Base-by-base conservation (phyloP, 257 asterid species). In the Dorcoceras hygrometricum region DNA sequence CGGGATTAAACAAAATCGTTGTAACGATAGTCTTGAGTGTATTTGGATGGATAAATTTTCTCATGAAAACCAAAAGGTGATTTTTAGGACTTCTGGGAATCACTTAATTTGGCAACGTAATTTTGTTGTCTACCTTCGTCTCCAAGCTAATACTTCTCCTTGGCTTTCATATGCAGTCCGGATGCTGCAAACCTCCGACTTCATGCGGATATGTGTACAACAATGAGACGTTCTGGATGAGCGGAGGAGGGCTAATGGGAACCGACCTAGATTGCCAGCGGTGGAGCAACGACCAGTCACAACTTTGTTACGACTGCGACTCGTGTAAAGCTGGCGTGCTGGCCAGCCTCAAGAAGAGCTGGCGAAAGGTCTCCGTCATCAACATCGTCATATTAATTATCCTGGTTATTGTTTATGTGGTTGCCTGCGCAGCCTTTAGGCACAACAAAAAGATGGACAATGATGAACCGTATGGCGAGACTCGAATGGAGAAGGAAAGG, bases 111-210 rank as follows among this genome's bases (percentile, higher is more conserved):
- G 39, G 8, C 39, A 32, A 32, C 8, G 39, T 4, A 4, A 28
- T 28, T 31, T 36, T 36, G 9, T 1, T 14, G 19, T 43, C 3
- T 43, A 2, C 16, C 3, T 14, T 12, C 4, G 51, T 43, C 4
- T 43, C 19, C 51, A 14, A 4, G 7, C 19, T 43, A 43, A 43
- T 43, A 19, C 54, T 46, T 18, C 20, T 18, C 22, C 22, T 16
- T 16, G 51, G 20, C 54, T 46, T 46, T 46, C 54, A 46, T 16
- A 18, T 46, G 54, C 63, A 91, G 98, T 92, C 97, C 0, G 98
- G 98, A 70, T 92, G 98, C 32, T 92, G 98, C 87, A 92, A 92
- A 73, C 96, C 98, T 18, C 98, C 94, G 0, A 84, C 97, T 6
- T 82, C 81, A 8, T 92, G 98, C 63, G 96, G 89, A 8, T 86